These are phyloP conservation scores for Colletotrichum lini DNA, from an alignment of 2,329 filamentous ascomycete genomes.

Conservation along the genomic window DNA sequence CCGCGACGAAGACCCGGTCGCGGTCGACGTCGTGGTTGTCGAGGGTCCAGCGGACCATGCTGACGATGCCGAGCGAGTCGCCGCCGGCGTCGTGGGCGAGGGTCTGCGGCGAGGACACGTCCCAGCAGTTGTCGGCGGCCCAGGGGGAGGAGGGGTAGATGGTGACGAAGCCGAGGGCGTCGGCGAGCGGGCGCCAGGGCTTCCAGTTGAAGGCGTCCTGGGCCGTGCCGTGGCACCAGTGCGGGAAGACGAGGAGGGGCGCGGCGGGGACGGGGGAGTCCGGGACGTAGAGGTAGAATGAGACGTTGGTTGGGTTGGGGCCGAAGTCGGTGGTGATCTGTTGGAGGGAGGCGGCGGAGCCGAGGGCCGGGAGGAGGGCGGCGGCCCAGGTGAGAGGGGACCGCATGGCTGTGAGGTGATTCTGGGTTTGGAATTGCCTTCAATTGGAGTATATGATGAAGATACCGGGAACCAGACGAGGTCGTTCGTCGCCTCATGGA, in stretches of 20 bases:
- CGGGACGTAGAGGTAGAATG: conserved; percentile 67
- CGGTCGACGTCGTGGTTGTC: conserved; percentile 61
- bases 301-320: conserved; percentile 65
- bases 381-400: not conserved
- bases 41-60: conserved; percentile 67
- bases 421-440: not conserved
- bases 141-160: conserved; percentile 58
- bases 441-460: not conserved
- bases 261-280: conserved; percentile 59
- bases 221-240: conserved; percentile 71
- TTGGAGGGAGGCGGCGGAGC: conserved; percentile 34
- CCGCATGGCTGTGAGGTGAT: not conserved
- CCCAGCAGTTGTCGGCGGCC: conserved; percentile 67
- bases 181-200: conserved; percentile 67
- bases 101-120: conserved; percentile 66
- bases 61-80: conserved; percentile 66
- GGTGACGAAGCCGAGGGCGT: conserved; percentile 67
- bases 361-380: conserved; percentile 20
- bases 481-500: not conserved
- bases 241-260: conserved; percentile 67
- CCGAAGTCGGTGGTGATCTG: conserved; percentile 48
- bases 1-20: conserved; percentile 65
- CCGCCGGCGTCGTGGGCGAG: conserved; percentile 65
- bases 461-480: not conserved
- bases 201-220: conserved; percentile 63